These are phyloP conservation scores for Lumnitzera racemosa DNA, from an alignment of 345 rosid genomes.

Conservation along the genomic window DNA sequence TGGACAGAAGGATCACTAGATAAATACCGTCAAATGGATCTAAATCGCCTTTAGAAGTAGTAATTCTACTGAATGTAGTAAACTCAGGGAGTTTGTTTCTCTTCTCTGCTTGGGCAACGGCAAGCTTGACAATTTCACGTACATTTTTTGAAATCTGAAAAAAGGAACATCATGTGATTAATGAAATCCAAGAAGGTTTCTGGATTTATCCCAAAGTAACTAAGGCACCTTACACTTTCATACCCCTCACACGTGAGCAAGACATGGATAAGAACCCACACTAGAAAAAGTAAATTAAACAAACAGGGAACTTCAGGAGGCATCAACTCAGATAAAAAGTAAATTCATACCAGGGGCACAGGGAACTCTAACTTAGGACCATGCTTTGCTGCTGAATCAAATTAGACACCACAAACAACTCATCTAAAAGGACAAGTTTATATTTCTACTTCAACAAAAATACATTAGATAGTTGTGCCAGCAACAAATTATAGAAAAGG, in stretches of 20 bases:
- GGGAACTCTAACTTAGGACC: neutral
- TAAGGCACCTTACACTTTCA: too few relatives aligned
- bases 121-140: conserved; percentile 81
- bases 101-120: conserved; percentile 68
- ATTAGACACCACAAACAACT: neutral
- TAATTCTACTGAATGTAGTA: conserved; percentile 69
- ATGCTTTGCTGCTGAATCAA: neutral
- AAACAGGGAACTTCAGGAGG: too few relatives aligned
- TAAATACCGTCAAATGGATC: conserved; percentile 83
- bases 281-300: conserved; percentile 6
- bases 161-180: neutral
- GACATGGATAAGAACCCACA: neutral
- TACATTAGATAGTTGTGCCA: neutral
- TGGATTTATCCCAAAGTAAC: too few relatives aligned
- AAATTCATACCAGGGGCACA: conserved; percentile 1
- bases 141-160: conserved; percentile 70
- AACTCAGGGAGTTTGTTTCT: conserved; percentile 55
- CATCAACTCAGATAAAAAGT: too few relatives aligned
- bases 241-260: too few relatives aligned
- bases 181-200: neutral
- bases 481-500: neutral
- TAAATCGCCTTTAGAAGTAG: conserved; percentile 45
- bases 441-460: too few relatives aligned
- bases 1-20: neutral
- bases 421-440: too few relatives aligned